A percentile compares a stretch with the other conserved stretches of the same genome.
These are phyloP conservation scores for Colletotrichum sp. DNA, from an alignment of 2,329 filamentous ascomycete genomes.

Conservation along the genomic window DNA sequence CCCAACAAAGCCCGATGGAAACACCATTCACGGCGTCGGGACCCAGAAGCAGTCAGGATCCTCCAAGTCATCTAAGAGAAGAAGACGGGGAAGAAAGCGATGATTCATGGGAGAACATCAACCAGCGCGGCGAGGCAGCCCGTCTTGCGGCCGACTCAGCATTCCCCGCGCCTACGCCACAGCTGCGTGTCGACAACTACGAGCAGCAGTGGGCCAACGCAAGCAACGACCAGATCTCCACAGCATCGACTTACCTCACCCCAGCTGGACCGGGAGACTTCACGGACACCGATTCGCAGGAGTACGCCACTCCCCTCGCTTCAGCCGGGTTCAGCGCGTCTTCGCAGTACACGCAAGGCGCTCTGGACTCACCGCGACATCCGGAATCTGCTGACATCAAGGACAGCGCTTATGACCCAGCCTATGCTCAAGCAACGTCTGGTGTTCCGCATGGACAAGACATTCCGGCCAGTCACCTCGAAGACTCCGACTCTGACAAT, in stretches of 20 bases:
- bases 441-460: neutral
- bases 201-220: slow-evolving; percentile 11
- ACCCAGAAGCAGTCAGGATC: neutral
- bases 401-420: neutral
- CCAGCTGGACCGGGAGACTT: slow-evolving; percentile 5
- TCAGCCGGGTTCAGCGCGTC: slow-evolving; percentile 14
- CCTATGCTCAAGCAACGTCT: neutral
- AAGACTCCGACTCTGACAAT: slow-evolving; percentile 25
- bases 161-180: neutral
- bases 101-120: slow-evolving; percentile 19
- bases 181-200: slow-evolving; percentile 8
- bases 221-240: slow-evolving; percentile 12
- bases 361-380: neutral
- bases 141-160: neutral
- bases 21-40: neutral
- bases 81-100: slow-evolving; percentile 20
- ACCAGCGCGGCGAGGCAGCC: neutral
- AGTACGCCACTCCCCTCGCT: slow-evolving; percentile 10
- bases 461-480: neutral
- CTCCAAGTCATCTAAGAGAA: slow-evolving; percentile 15
- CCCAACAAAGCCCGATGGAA: neutral
- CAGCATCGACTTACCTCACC: neutral
- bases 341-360: slow-evolving; percentile 5
- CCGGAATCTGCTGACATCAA: neutral
- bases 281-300: slow-evolving; percentile 17